These are phyloP conservation scores for Sclerotinia borealis DNA, from an alignment of 2,329 filamentous ascomycete genomes.

Conservation along the genomic window DNA sequence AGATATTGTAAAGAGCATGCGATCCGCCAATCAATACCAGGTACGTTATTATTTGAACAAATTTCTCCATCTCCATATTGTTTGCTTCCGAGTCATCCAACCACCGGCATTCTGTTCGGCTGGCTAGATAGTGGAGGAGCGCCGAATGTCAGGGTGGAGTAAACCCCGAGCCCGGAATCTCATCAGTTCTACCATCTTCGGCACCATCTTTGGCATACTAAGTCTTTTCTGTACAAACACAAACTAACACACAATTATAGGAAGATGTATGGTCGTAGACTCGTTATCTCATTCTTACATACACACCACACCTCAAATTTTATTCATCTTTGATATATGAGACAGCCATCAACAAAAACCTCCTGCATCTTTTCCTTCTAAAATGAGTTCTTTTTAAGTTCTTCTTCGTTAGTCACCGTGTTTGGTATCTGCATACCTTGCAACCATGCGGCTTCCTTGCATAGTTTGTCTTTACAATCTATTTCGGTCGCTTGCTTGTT, in stretches of 20 bases:
- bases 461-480: neutral
- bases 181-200: neutral
- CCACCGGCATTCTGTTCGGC: neutral
- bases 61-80: neutral
- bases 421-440: neutral
- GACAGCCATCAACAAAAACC: neutral
- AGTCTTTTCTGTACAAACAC: constrained; percentile 4
- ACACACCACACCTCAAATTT: neutral
- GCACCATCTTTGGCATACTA: neutral
- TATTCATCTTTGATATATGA: neutral
- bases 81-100: neutral
- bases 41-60: constrained; percentile 39
- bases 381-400: neutral
- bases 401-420: neutral
- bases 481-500: neutral
- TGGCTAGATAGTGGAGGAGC: neutral
- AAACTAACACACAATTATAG: constrained; percentile 34
- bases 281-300: neutral
- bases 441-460: neutral
- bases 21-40: constrained; percentile 92
- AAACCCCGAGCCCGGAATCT: neutral
- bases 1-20: constrained; percentile 96
- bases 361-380: neutral
- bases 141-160: neutral
- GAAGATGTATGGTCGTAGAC: constrained; percentile 65